Base-by-base conservation (phyloP, 495 filamentous ascomycete species). In the Penicillium soppii region DNA sequence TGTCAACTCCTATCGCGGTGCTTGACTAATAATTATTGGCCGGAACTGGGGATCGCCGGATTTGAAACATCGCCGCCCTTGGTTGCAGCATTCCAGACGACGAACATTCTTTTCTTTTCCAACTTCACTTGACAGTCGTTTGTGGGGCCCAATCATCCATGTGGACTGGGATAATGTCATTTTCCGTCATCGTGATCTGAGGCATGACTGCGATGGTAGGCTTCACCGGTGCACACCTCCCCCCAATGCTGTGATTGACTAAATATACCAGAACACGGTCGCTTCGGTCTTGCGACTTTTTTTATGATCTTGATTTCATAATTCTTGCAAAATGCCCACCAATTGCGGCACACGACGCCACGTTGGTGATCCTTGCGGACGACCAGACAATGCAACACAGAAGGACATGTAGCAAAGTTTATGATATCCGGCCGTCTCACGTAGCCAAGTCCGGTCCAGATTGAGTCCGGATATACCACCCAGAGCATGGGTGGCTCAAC, bases 51-150 rank as follows among this genome's bases (percentile, higher is more conserved):
- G 16, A 43, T 47, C 26, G 52, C 40, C 43, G 56, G 45, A 50
- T 46, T 47, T 22, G 36, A 47, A 40, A 30, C 25, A 29, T 23
- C 29, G 23, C 35, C 29, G 29, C 27, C 23, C 22, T 26, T 10
- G 7, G 3, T 43, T 44, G 48, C 47, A 52, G 43, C 57, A 57
- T 60, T 60, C 53, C 45, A 17, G 44, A 30, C 22, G 19, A 43
- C 57, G 53, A 56, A 56, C 26, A 27, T 55, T 48, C 47, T 47
- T 43, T 35, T 26, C 19, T 19, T 35, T 43, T 52, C 38, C 20
- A 19, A 39, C 25, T 19, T 29, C 47, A 25, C 17, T 46, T 30
- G 33, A 32, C n/a, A 32, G 22, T 20, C 26, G 37, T 51, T n/a
- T n/a, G n/a, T n/a, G n/a, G 44, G 36, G 8, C 17, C 47, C 19